Evolutionary conservation across 164 flowering plant genomes (phyloP), one percentile per base, ranked within the genome.

Genomic region (Cinnamomum micranthum): DNA sequence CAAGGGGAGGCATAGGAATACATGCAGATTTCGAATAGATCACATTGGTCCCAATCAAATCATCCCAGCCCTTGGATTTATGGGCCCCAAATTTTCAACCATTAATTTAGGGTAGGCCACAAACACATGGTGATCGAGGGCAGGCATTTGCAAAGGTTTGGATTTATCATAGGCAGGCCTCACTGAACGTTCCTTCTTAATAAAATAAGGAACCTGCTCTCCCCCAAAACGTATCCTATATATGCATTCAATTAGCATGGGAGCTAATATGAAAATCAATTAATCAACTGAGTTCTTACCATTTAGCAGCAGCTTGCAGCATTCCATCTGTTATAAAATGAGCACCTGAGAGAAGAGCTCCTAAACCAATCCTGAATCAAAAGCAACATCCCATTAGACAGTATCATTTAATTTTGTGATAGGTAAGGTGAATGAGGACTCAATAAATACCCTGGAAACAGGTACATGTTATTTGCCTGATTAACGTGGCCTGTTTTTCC

Each of bases 391-490:
- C 17, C 60, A 55, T 62, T 25, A 67, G 20, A 28, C 6, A 24
- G 63, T 31, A 20, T 68, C 68, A 63, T 69, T 24, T 23, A 23
- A 66, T 58, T 27, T 71, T 74, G 47, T 50, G 19, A 58, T 27
- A 52, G 23, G 51, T 20, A 65, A 73, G 73, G 22, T 19, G n/a
- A 55, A 13, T 50, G 1, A 66, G 60, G 71, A 63, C 71, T 51
- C 22, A 70, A 72, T 72, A 82, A 92, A 19, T 50, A 94, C 99
- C 99, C 99, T 7, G 99, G 99, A 80, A 96, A 96, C 73, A 96
- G 86, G 79, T 93, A 94, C 98, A 96, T 96, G 83, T 94, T 96
- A 82, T 96, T 94, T 79, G 98, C 99, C 85, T 96, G 99, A 84
- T 96, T 94, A 60, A 90, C 98, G 83, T 92, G 90, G 27, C 98